Conservation (phyloP, 2,329 filamentous ascomycete genomes). For the Orbilia ellipsospora region DNA sequence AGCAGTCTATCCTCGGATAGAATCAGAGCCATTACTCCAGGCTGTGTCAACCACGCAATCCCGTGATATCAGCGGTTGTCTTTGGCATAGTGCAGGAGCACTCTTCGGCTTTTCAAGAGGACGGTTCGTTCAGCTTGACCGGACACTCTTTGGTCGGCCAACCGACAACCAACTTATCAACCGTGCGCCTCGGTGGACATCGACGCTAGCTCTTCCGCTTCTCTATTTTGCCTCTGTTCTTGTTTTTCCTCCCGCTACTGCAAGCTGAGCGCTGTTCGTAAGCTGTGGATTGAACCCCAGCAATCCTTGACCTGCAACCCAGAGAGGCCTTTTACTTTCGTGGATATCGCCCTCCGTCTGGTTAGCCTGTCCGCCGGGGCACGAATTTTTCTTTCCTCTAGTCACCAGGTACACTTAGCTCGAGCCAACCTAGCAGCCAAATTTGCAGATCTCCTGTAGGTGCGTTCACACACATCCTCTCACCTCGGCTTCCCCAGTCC, state of each 20-base stretch:
- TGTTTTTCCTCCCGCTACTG: constrained; percentile 36
- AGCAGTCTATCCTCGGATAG: constrained; percentile 45
- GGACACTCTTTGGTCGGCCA: constrained; percentile 5
- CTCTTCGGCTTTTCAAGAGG: constrained; percentile 1
- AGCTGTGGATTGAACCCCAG: constrained; percentile 40
- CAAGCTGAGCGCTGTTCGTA: constrained; percentile 41
- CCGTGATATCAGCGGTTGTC: constrained; percentile 24
- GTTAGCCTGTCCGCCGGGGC: constrained; percentile 42
- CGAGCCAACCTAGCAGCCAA: constrained; percentile 39
- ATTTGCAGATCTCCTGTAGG: constrained; percentile 54
- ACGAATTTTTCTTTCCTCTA: constrained; percentile 44
- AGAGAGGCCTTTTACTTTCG: constrained; percentile 49
- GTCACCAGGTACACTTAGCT: constrained; percentile 52
- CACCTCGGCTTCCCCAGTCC: constrained; percentile 22
- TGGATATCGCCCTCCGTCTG: constrained; percentile 40
- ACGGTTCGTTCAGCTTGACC: not conserved
- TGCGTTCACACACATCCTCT: constrained; percentile 37
- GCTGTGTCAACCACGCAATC: constrained; percentile 8
- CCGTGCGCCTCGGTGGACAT: constrained; percentile 36
- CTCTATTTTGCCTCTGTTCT: constrained; percentile 48
- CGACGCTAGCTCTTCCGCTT: constrained; percentile 43
- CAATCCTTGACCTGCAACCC: constrained; percentile 30
- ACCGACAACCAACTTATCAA: constrained; percentile 9
- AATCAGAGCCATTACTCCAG: not conserved
- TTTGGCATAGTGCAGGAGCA: constrained; percentile 13